phyloP scores from a whole-genome alignment of 805 yeast species.

The Pichia heedii region DNA sequence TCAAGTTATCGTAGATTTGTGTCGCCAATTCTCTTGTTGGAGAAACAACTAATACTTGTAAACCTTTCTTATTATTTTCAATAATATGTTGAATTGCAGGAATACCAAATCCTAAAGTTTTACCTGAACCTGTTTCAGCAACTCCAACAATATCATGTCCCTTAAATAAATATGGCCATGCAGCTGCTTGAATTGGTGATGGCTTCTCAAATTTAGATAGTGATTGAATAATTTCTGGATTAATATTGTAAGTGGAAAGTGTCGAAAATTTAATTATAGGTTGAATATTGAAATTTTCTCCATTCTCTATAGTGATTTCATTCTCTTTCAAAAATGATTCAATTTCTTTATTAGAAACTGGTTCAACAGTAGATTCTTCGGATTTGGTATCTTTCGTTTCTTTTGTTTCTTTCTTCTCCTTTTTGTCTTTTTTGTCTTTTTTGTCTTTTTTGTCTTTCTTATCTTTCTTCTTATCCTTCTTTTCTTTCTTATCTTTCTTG shows the following conservation, averaged over 20 bases:
- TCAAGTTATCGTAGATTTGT: slow-evolving; percentile 82
- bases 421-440: slow-evolving; percentile 28
- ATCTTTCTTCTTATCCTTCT: slow-evolving; percentile 30
- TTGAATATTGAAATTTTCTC: slow-evolving; percentile 38
- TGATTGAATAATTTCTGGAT: slow-evolving; percentile 46
- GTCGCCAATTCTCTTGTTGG: slow-evolving; percentile 98
- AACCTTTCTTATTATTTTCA: slow-evolving; percentile 35
- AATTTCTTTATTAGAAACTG: slow-evolving; percentile 35
- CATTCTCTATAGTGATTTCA: slow-evolving; percentile 75
- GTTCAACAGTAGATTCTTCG: neutral
- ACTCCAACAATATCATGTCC: slow-evolving; percentile 90
- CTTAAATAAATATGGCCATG: slow-evolving; percentile 84
- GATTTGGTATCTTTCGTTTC: neutral
- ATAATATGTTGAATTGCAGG: slow-evolving; percentile 81
- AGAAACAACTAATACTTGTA: slow-evolving; percentile 76
- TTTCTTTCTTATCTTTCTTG: slow-evolving; percentile 25
- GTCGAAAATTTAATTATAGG: slow-evolving; percentile 67
- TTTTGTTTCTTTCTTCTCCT: slow-evolving; percentile 20
- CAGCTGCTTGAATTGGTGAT: slow-evolving; percentile 88
- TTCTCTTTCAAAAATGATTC: slow-evolving; percentile 57
- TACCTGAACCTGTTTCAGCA: slow-evolving; percentile 98
- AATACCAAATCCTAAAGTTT: slow-evolving; percentile 94
- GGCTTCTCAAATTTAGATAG: slow-evolving; percentile 76
- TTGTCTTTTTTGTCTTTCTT: slow-evolving; percentile 34
- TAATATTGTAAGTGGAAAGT: slow-evolving; percentile 36